phyloP scores from a whole-genome alignment of 371 early-diverging fungal species.

The Zychaea mexicana region DNA sequence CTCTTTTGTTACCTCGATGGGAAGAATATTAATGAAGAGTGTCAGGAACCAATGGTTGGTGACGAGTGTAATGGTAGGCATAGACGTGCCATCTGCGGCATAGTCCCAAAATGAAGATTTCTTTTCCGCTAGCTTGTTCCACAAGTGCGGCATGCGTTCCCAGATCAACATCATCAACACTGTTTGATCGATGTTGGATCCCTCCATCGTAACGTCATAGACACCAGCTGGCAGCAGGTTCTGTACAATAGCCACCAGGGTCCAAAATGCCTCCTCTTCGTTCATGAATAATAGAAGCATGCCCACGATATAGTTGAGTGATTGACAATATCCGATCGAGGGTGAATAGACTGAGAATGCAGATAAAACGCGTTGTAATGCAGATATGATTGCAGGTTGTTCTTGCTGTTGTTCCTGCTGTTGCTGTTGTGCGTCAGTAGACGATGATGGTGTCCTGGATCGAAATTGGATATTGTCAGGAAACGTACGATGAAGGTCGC shows the following conservation, averaged over 20 bases:
- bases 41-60: conserved; percentile 90
- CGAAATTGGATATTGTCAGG: conserved; percentile 73
- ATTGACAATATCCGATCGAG: conserved; percentile 81
- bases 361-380: conserved; percentile 70
- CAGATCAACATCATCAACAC: conserved; percentile 67
- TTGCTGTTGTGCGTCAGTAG: conserved; percentile 27
- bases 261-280: conserved; percentile 83
- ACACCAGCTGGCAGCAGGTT: conserved; percentile 72
- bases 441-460: not conserved
- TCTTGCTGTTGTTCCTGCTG: conserved; percentile 23
- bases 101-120: conserved; percentile 49
- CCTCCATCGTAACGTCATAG: conserved; percentile 76
- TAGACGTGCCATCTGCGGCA: conserved; percentile 44
- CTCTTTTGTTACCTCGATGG: conserved; percentile 59
- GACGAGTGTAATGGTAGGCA: conserved; percentile 73
- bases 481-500: conserved; percentile 78
- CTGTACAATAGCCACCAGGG: conserved; percentile 69
- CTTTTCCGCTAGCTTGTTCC: conserved; percentile 44
- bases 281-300: conserved; percentile 74
- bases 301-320: conserved; percentile 79
- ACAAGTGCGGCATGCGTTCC: conserved; percentile 54
- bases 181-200: conserved; percentile 73
- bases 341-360: conserved; percentile 66
- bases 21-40: conserved; percentile 77
- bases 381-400: conserved; percentile 55